phyloP scores from a whole-genome alignment of 179 eudicot species.

The Pouteria campechiana region DNA sequence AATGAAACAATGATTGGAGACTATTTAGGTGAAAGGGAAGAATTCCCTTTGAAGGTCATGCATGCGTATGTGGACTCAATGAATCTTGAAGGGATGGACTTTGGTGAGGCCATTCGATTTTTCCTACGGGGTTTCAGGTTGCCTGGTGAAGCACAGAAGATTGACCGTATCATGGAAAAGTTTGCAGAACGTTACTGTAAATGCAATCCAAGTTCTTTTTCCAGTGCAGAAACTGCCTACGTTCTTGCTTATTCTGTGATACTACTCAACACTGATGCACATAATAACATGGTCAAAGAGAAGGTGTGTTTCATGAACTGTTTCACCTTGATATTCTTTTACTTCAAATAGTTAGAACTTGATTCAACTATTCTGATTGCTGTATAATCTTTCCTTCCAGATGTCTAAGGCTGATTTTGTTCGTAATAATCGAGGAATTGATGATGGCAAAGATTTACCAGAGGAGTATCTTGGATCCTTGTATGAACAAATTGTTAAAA shows the following conservation, averaged over 20 bases:
- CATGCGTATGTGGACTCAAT: conserved; percentile 95
- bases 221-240: conserved; percentile 96
- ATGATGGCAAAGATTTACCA: conserved; percentile 92
- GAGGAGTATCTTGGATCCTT: conserved; percentile 81
- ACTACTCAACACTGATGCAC: conserved; percentile 98
- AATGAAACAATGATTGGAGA: conserved; percentile 87
- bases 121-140: conserved; percentile 89
- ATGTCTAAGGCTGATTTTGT: conserved; percentile 95
- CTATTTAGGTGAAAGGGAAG: conserved; percentile 94
- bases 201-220: conserved; percentile 83
- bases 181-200: conserved; percentile 97
- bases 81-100: conserved; percentile 72
- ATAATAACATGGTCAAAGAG: conserved; percentile 91
- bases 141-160: conserved; percentile 99
- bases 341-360: background rate
- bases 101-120: conserved; percentile 91
- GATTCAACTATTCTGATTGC: background rate
- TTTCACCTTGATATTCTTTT: background rate
- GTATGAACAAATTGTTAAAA: conserved; percentile 87
- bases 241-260: conserved; percentile 98
- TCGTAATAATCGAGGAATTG: conserved; percentile 94
- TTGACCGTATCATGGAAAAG: conserved; percentile 96
- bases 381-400: conserved; percentile 23
- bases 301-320: conserved; percentile 44
- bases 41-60: conserved; percentile 86